Conservation (phyloP, 192 early-diverging fungal genomes). For the Diversispora eburnea region DNA sequence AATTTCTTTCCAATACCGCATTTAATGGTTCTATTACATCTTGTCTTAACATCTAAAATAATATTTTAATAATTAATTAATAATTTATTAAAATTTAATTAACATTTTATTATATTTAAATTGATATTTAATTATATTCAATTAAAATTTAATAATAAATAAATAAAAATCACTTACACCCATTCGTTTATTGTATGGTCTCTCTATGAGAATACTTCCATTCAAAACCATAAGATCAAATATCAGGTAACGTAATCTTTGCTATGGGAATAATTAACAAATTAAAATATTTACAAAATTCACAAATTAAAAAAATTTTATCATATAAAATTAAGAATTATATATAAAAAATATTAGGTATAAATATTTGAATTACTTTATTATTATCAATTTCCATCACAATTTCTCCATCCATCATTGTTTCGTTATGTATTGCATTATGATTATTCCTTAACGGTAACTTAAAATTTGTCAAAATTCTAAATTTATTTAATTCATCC, state of each 20-base stretch:
- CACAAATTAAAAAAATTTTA: not conserved
- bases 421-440: constrained; percentile 49
- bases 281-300: constrained; percentile 1
- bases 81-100: not conserved
- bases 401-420: constrained; percentile 71
- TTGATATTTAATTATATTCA: not conserved
- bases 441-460: constrained; percentile 41
- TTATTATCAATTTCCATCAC: constrained; percentile 56
- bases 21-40: constrained; percentile 57
- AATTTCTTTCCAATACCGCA: constrained; percentile 34
- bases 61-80: not conserved
- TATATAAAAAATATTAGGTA: too few relatives aligned
- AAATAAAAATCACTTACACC: constrained; percentile 44
- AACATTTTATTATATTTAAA: not conserved
- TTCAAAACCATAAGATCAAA: constrained; percentile 64
- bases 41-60: constrained; percentile 51
- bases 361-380: constrained; percentile 31
- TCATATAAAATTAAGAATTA: not conserved
- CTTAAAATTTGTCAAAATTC: constrained; percentile 47
- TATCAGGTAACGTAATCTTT: constrained; percentile 44
- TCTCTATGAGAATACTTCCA: constrained; percentile 47
- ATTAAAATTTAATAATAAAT: not conserved
- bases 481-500: constrained; percentile 66
- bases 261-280: constrained; percentile 25
- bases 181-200: constrained; percentile 56